Base-by-base conservation (phyloP, 768 basidiomycete species). In the Candolleomyces aberdarensis region DNA sequence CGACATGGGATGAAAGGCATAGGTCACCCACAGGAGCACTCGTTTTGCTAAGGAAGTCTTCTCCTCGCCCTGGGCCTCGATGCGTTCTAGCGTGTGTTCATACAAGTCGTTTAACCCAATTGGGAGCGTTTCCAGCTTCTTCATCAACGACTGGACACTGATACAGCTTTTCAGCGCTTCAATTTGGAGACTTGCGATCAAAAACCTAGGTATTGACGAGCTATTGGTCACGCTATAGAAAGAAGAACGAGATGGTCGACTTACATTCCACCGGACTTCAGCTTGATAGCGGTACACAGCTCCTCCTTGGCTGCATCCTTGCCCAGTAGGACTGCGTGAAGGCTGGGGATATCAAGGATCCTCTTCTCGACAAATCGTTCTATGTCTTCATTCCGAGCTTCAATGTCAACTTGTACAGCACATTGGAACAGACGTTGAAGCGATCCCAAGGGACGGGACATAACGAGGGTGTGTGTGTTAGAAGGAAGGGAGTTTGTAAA, bases 191-290 rank as follows among this genome's bases (percentile, higher is more conserved):
- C 47, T 11, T 1, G 58, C 58, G n/a, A 36, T 15, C 7, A 59
- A 48, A 36, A 59, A 59, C 58, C 58, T 59, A 32, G 9, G 9
- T 32, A 32, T 32, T 22, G 7, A 31, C 4, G 20, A 41, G 39
- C 3, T 1, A 36, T 36, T 9, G 9, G 13, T 22, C 49, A 41
- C 32, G 39, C 11, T 2, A 29, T 13, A 22, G 7, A 31, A 3
- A 19, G 17, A 32, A 9, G 5, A 17, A 8, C 5, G 50, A 40
- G 15, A 3, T 9, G 43, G 8, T 10, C n/a, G 19, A 39, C 58
- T 10, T n/a, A 59, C 58, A 59, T 59, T 52, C 58, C 58, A 26
- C 49, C 36, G 5, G 58, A 59, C 22, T 52, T 59, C 32, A 51
- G 31, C 13, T 13, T 17, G 32, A 59, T 52, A 17, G 4, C 19